Base-by-base conservation (phyloP, 768 basidiomycete genomes). In the Pleurotus platypus region DNA sequence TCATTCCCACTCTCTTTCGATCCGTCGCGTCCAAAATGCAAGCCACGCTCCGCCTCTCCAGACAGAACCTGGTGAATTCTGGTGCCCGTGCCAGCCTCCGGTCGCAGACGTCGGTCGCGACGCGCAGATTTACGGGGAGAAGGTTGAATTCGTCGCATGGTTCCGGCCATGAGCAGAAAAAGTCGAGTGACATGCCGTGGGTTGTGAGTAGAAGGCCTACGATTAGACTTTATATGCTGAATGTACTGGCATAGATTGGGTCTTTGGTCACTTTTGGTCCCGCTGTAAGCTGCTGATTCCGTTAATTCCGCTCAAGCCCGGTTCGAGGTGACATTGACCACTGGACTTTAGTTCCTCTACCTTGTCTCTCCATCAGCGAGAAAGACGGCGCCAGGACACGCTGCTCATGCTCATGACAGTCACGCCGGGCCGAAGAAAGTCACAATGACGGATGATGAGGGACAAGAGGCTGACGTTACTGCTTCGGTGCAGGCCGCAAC, bases 361-460 rank as follows among this genome's bases (percentile, higher is more conserved):
- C 59, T 62, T 22, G 43, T 62, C 22, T 62, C 62, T n/a, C 62
- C 62, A 2, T 58, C 59, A 40, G 43, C 59, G 8, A 50, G 62
- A 22, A 58, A 51, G 46, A 50, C 39, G 1, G 46, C 43, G 22
- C 39, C 51, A 8, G 51, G 46, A 12, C 55, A 59, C 37, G 50
- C 58, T 22, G 16, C 38, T 15, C 61, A 62, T 46, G 48, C 43
- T 15, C 49, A 57, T 45, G 35, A 49, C 30, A 45, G 49, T 20
- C 56, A 61, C 39, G n/a, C 46, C 8, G 18, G 27, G 12, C 30
- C 30, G 30, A 37, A 40, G 50, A 40, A 48, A 22, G 59, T 60
- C 16, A 57, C 27, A n/a, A 58, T 62, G 56, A 62, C 55, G 42
- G 62, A 62, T 47, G 62, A 62, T 40, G 62, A 62, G 49, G 62